Conservation (phyloP, 306 rosid genomes). For the Gillenia trifoliata region DNA sequence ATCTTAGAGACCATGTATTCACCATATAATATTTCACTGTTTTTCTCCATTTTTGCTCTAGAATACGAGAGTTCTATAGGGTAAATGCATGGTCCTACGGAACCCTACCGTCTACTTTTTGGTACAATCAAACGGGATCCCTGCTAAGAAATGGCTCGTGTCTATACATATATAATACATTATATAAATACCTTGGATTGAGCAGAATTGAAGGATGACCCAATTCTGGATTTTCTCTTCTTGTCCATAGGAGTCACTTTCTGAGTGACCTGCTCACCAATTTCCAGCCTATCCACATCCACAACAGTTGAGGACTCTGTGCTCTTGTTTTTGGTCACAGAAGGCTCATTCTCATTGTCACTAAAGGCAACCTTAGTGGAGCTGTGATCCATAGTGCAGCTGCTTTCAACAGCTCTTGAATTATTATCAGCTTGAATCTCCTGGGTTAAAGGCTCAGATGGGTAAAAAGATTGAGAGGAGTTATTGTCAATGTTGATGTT, state of each 20-base stretch:
- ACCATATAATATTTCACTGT: too few relatives aligned
- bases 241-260: constrained; percentile 36
- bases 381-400: constrained; percentile 35
- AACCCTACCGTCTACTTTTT: too few relatives aligned
- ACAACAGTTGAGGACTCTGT: constrained; percentile 58
- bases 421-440: constrained; percentile 13
- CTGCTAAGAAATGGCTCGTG: not conserved
- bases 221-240: constrained; percentile 39
- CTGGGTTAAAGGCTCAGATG: constrained; percentile 12
- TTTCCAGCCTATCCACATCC: constrained; percentile 50
- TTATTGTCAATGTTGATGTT: constrained; percentile 5
- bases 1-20: too few relatives aligned
- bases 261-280: constrained; percentile 63
- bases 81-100: too few relatives aligned
- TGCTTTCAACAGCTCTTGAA: constrained; percentile 29
- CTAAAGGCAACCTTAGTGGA: constrained; percentile 33
- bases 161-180: not conserved
- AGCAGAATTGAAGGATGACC: constrained; percentile 29
- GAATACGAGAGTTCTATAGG: too few relatives aligned
- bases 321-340: constrained; percentile 45
- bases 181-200: constrained; percentile 40
- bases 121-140: too few relatives aligned
- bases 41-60: too few relatives aligned
- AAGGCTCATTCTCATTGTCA: constrained; percentile 50
- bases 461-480: constrained; percentile 15